Conservation (phyloP, 768 basidiomycete genomes). For the Boletus bicolor region DNA sequence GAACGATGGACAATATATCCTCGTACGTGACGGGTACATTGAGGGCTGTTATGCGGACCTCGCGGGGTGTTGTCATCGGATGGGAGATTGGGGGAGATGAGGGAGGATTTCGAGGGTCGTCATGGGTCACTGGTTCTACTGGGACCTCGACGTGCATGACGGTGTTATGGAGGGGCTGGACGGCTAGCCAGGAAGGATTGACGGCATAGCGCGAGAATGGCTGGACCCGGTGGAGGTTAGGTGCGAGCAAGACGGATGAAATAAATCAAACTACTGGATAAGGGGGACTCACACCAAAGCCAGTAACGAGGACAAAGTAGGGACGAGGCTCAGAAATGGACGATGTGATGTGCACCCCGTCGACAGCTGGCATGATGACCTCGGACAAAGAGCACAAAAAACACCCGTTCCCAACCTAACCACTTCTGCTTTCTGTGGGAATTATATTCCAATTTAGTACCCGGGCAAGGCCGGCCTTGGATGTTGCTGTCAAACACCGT, state of each 20-base stretch:
- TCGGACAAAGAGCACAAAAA: background rate
- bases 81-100: constrained; percentile 1
- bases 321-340: constrained; percentile 30
- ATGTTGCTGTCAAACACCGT: background rate
- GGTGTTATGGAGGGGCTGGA: constrained; percentile 57
- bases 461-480: constrained; percentile 10
- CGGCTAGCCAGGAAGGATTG: constrained; percentile 75
- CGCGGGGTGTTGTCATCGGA: constrained; percentile 26
- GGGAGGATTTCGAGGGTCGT: constrained; percentile 14
- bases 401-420: no score
- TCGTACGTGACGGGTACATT: constrained; percentile 60
- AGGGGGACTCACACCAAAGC: constrained; percentile 48
- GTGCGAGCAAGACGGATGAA: constrained; percentile 17
- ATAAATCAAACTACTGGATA: constrained; percentile 21
- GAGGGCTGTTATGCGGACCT: constrained; percentile 59
- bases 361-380: constrained; percentile 32
- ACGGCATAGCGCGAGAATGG: constrained; percentile 53
- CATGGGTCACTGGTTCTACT: constrained; percentile 15
- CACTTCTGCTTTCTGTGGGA: constrained; percentile 1
- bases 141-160: constrained; percentile 42
- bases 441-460: background rate
- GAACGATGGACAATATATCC: constrained; percentile 50
- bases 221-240: constrained; percentile 34
- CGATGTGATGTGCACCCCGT: constrained; percentile 12
- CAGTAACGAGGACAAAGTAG: constrained; percentile 48